Percentiles rank a stretch among this genome's conserved stretches.
phyloP scores from a whole-genome alignment of 192 early-diverging fungal genomes.

The Martensiomyces pterosporus region DNA sequence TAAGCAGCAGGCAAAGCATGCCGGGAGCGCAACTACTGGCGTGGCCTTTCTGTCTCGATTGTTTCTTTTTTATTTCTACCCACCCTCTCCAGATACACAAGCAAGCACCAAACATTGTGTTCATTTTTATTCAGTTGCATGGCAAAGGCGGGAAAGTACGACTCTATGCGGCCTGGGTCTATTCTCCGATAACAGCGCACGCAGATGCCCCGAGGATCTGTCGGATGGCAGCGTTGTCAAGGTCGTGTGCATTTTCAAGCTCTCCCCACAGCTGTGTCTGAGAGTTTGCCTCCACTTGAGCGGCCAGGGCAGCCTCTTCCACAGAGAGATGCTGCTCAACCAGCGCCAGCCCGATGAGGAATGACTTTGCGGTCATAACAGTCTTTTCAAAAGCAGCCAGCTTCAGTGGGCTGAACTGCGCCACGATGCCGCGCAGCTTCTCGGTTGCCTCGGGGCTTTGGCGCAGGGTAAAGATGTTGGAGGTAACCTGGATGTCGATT shows the following conservation, averaged over 20 bases:
- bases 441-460: slow-evolving; percentile 62
- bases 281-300: slow-evolving; percentile 76
- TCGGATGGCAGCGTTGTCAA: slow-evolving; percentile 52
- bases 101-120: too few species aligned
- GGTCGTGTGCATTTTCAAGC: slow-evolving; percentile 69
- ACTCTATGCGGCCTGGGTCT: too few species aligned
- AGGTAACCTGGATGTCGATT: slow-evolving; percentile 67
- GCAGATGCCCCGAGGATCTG: slow-evolving; percentile 75
- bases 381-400: slow-evolving; percentile 88
- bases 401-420: slow-evolving; percentile 61
- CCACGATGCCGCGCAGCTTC: slow-evolving; percentile 54
- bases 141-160: too few species aligned
- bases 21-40: too few species aligned
- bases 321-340: slow-evolving; percentile 70
- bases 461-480: slow-evolving; percentile 62
- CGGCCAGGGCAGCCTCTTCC: slow-evolving; percentile 71
- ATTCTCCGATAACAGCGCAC: slow-evolving; percentile 45
- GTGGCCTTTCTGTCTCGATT: too few species aligned
- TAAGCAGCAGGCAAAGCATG: slow-evolving; percentile 4
- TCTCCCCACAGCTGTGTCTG: slow-evolving; percentile 92
- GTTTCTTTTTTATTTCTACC: slow-evolving; percentile 2
- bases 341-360: slow-evolving; percentile 85
- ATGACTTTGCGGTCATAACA: slow-evolving; percentile 81
- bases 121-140: too few species aligned
- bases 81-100: too few species aligned